Evolutionary conservation across 140 eudicot genomes (phyloP), one percentile per base, ranked within the genome.

Genomic region (Cichorium intybus): DNA sequence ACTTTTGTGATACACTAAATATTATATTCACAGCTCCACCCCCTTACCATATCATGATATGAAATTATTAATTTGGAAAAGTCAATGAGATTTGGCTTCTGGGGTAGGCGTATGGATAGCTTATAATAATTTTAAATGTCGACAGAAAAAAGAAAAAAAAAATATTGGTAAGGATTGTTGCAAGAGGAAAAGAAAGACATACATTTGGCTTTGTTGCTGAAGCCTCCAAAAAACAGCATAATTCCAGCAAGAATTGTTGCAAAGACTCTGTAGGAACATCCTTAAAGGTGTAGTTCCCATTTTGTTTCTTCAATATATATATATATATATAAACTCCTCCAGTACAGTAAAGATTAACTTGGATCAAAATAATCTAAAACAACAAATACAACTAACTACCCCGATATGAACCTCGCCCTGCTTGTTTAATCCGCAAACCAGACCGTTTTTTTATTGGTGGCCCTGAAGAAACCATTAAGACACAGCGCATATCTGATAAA

Each of bases 211-310:
- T 60, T 86, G 84, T 43, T 74, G 91, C 75, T 75, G 89, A 72
- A 79, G 79, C 86, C 84, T 89, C 97, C 97, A 89, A 69, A 89
- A 86, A 18, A 86, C 88, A 16, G 91, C 91, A 83, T 89, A 89
- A 67, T 79, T 81, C 97, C 97, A 89, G 64, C 85, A 82, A 68
- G 97, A 83, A 71, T 70, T 54, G 37, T 71, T 64, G 82, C 97
- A 89, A 70, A 86, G 81, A 65, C 76, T 76, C 72, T 80, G 82
- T 74, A 91, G 87, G 71, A 87, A 80, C 77, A 73, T 74, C 71
- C 82, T 78, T 71, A 87, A 35, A 20, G 74, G 63, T 61, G 80
- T 71, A 78, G 77, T 61, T 54, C 74, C 91, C 97, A 91, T 75
- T 20, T 74, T 62, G 59, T 53, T 74, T 78, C 64, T 70, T 56